A percentile compares a stretch with the other conserved stretches of the same genome.
Conservation (phyloP, 2,329 filamentous ascomycete genomes). For the Cladosporium cucumerinum region DNA sequence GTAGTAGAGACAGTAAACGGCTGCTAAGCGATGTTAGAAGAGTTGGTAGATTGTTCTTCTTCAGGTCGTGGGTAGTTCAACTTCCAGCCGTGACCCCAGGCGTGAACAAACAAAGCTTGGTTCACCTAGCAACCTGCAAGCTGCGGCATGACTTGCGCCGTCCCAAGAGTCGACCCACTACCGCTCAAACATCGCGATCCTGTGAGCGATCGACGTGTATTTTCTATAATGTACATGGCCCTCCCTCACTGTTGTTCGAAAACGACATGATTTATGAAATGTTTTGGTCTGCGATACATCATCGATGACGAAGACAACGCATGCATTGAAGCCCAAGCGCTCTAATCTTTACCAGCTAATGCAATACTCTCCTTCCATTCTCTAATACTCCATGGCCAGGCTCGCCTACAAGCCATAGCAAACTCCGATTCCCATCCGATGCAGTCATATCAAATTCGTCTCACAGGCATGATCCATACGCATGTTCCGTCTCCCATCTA, state of each 20-base stretch:
- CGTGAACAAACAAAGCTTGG: no score
- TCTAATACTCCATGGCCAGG: neutral
- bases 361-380: neutral
- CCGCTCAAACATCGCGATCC: slow-evolving; percentile 1
- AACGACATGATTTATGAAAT: neutral
- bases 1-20: slow-evolving; percentile 9
- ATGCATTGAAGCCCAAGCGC: neutral
- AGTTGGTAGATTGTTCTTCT: slow-evolving; percentile 11
- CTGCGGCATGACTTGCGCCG: neutral
- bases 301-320: neutral
- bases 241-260: neutral
- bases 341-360: neutral
- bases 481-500: neutral
- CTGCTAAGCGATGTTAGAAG: slow-evolving; percentile 3
- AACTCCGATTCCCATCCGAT: neutral
- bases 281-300: neutral
- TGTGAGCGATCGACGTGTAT: neutral
- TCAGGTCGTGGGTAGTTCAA: no score
- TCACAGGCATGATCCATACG: neutral
- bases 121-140: neutral
- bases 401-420: neutral
- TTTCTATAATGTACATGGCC: neutral
- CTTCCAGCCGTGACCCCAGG: no score
- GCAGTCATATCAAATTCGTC: slow-evolving; percentile 2
- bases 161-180: neutral